phyloP scores from a whole-genome alignment of 2,329 filamentous ascomycete species.

The Beauveria sp. region DNA sequence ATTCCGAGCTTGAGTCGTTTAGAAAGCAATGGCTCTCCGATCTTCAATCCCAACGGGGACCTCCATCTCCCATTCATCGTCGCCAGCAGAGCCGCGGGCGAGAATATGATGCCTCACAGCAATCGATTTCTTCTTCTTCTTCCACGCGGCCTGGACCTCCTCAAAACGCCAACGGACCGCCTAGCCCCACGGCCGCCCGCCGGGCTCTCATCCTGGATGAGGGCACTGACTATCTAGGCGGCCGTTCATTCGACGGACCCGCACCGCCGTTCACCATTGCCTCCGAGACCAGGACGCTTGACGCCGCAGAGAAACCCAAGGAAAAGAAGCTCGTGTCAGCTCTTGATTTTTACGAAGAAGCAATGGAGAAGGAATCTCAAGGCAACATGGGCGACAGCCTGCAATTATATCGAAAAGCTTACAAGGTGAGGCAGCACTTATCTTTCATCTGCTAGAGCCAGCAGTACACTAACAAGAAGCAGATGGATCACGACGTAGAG shows the following conservation, averaged over 20 bases:
- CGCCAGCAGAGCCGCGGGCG: background rate
- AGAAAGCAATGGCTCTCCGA: slow-evolving; percentile 80
- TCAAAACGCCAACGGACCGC: slow-evolving; percentile 5
- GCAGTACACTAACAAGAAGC: slow-evolving; percentile 9
- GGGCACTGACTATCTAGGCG: slow-evolving; percentile 23
- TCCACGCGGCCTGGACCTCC: background rate
- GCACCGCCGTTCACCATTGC: slow-evolving; percentile 8
- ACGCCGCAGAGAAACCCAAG: slow-evolving; percentile 14
- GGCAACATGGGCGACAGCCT: slow-evolving; percentile 87
- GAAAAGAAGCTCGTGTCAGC: slow-evolving; percentile 59
- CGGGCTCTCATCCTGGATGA: slow-evolving; percentile 14
- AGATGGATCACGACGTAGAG: slow-evolving; percentile 82
- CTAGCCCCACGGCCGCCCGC: slow-evolving; percentile 1
- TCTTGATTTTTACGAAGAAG: slow-evolving; percentile 85
- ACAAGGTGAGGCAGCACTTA: slow-evolving; percentile 50
- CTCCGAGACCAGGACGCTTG: slow-evolving; percentile 13
- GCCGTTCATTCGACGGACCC: slow-evolving; percentile 25
- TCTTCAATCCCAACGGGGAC: slow-evolving; percentile 39
- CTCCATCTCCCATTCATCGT: background rate
- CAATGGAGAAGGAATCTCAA: slow-evolving; percentile 78
- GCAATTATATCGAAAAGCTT: slow-evolving; percentile 81
- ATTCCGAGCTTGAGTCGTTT: slow-evolving; percentile 76
- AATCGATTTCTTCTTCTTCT: background rate
- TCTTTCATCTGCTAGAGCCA: background rate
- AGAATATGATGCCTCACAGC: background rate